phyloP scores from a whole-genome alignment of 768 basidiomycete species.

The Panus rudis region DNA sequence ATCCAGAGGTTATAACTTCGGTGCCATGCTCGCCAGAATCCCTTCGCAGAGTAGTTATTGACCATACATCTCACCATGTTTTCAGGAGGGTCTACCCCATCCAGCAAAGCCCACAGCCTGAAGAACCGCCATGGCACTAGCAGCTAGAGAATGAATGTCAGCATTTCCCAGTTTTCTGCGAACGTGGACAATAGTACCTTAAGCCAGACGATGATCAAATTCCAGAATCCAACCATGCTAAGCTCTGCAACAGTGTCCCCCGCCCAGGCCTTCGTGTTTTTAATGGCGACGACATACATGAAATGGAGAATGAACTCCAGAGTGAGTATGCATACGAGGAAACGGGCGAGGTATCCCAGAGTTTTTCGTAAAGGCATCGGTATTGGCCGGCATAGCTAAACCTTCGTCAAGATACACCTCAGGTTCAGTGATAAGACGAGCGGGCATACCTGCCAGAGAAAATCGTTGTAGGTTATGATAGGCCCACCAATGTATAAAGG shows the following conservation, averaged over 20 bases:
- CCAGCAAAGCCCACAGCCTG: conserved; percentile 84
- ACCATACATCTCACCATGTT: conserved; percentile 99
- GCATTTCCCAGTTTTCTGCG: not conserved
- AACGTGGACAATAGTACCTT: conserved; percentile 48
- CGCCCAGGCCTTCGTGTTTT: conserved; percentile 77
- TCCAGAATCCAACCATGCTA: conserved; percentile 95
- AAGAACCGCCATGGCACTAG: conserved; percentile 96
- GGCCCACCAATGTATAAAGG: conserved; percentile 96
- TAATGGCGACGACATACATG: conserved; percentile 97
- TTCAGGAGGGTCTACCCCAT: conserved; percentile 90
- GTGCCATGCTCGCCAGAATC: conserved; percentile 98
- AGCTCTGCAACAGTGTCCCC: conserved; percentile 75
- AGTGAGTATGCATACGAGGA: conserved; percentile 60
- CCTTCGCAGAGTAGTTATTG: conserved; percentile 89
- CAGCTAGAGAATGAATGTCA: conserved; percentile 42
- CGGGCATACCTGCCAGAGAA: conserved; percentile 75
- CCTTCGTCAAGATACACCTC: not conserved
- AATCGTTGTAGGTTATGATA: conserved; percentile 94
- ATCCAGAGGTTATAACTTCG: conserved; percentile 95
- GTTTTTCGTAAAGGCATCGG: conserved; percentile 33
- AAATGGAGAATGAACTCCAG: conserved; percentile 92
- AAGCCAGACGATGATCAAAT: conserved; percentile 91
- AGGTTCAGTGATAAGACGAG: not conserved
- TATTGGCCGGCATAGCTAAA: conserved; percentile 56
- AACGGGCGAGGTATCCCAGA: conserved; percentile 61